Evolutionary conservation across 2,329 filamentous ascomycete species (phyloP).

Genomic region (Macrophomina tecta): DNA sequence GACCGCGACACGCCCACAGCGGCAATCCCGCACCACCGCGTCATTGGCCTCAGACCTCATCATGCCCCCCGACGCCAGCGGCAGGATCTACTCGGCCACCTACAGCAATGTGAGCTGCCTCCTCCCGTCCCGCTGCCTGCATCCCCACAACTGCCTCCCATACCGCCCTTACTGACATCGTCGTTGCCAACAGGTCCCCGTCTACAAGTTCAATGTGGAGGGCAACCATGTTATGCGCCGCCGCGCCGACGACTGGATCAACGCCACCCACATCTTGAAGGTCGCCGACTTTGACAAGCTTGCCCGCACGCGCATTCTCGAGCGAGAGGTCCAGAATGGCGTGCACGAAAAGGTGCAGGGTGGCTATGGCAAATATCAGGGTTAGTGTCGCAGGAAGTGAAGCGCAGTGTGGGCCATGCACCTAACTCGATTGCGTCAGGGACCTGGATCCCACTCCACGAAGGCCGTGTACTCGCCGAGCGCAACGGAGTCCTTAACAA

Average conservation of each 20-base stretch:
- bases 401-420: background rate
- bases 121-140: background rate
- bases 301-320: conserved; percentile 94
- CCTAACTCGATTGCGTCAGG: conserved; percentile 57
- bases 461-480: conserved; percentile 80
- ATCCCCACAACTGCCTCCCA: conserved; percentile 9
- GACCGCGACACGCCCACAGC: conserved; percentile 7
- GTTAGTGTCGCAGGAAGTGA: conserved; percentile 53
- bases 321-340: conserved; percentile 95
- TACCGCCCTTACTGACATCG: conserved; percentile 29
- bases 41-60: conserved; percentile 6
- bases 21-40: conserved; percentile 7
- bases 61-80: conserved; percentile 47
- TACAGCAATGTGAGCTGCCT: conserved; percentile 62
- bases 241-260: conserved; percentile 92
- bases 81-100: conserved; percentile 67
- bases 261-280: conserved; percentile 97
- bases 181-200: conserved; percentile 72
- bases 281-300: conserved; percentile 97
- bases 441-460: conserved; percentile 91
- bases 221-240: conserved; percentile 93
- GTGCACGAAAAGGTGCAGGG: conserved; percentile 99
- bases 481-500: conserved; percentile 87
- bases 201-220: conserved; percentile 99
- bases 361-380: conserved; percentile 98